These are phyloP conservation scores for Phytophthora cactorum DNA, from an alignment of 352 stramenopile genomes.

Conservation along the genomic window DNA sequence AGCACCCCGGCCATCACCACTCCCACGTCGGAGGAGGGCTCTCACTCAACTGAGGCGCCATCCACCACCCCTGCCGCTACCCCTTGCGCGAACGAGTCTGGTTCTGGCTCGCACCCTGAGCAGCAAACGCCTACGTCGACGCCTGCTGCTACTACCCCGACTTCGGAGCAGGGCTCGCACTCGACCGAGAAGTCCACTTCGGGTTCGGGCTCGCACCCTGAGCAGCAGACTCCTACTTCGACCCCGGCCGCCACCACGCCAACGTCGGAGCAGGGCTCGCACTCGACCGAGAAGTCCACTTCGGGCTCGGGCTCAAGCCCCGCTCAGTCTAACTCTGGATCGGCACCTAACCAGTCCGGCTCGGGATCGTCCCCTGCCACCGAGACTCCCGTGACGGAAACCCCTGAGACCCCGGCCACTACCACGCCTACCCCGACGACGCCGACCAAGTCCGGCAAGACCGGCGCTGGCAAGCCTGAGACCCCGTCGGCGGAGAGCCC, in stretches of 20 bases:
- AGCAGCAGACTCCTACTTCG: too few relatives aligned
- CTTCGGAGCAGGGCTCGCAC: conserved; percentile 1
- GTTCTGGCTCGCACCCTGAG: conserved; percentile 4
- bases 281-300: conserved; percentile 3
- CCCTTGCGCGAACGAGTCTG: not conserved
- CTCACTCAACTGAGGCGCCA: not conserved
- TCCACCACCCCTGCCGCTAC: too few relatives aligned
- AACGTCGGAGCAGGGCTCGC: not conserved
- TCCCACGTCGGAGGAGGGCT: conserved; percentile 11
- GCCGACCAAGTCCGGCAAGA: conserved; percentile 30
- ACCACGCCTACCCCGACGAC: conserved; percentile 17
- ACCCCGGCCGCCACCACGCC: too few relatives aligned
- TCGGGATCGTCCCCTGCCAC: conserved; percentile 20
- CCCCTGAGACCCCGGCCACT: conserved; percentile 16
- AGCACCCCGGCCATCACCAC: not conserved
- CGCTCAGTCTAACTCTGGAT: conserved; percentile 17
- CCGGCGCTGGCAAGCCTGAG: conserved; percentile 13
- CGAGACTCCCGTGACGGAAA: conserved; percentile 10
- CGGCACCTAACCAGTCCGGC: conserved; percentile 13
- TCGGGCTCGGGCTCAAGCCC: conserved; percentile 15
- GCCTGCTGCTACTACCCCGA: too few relatives aligned
- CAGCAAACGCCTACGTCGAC: too few relatives aligned
- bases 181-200: conserved; percentile 6
- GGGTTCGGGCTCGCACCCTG: conserved; percentile 8
- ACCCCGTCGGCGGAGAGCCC: conserved; percentile 24